A percentile compares a stretch with the other conserved stretches of the same genome.
Evolutionary conservation across 1,139 yeast genomes (phyloP).

Genomic region (Blastobotrys aristatus): DNA sequence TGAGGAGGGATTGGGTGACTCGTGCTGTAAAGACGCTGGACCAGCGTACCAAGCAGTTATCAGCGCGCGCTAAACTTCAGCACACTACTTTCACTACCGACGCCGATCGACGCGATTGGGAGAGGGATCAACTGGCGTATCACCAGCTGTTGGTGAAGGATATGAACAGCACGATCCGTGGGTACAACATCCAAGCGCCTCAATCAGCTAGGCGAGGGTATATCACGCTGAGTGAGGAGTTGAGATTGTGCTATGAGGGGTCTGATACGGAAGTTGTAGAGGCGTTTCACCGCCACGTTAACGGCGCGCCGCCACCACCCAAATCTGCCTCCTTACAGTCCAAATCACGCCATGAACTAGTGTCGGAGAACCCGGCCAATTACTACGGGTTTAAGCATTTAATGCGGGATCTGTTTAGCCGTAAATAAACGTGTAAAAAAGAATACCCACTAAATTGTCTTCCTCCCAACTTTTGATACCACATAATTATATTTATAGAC

Average conservation of each 20-base stretch:
- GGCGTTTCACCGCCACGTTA: slow-evolving; percentile 19
- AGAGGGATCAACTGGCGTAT: slow-evolving; percentile 36
- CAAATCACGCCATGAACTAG: slow-evolving; percentile 16
- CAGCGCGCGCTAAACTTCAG: no score
- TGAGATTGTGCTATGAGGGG: slow-evolving; percentile 25
- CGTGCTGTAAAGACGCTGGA: slow-evolving; percentile 1
- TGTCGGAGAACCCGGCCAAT: slow-evolving; percentile 26
- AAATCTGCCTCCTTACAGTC: slow-evolving; percentile 18
- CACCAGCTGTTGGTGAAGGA: slow-evolving; percentile 43
- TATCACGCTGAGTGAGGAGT: slow-evolving; percentile 48
- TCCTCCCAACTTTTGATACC: no score
- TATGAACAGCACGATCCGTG: slow-evolving; percentile 57
- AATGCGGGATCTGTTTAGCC: slow-evolving; percentile 22
- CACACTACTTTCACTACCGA: neutral
- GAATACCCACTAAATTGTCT: slow-evolving; percentile 2
- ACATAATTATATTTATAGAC: no score
- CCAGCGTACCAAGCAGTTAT: neutral
- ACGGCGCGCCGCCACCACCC: slow-evolving; percentile 11
- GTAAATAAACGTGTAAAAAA: neutral
- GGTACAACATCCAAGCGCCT: slow-evolving; percentile 80
- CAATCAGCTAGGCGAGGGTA: slow-evolving; percentile 67
- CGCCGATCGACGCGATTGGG: slow-evolving; percentile 35
- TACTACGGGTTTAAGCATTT: slow-evolving; percentile 31
- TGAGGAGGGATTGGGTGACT: slow-evolving; percentile 19
- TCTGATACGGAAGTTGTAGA: slow-evolving; percentile 14